Conservation (phyloP, 352 stramenopile genomes). For the Peronospora tabacina region DNA sequence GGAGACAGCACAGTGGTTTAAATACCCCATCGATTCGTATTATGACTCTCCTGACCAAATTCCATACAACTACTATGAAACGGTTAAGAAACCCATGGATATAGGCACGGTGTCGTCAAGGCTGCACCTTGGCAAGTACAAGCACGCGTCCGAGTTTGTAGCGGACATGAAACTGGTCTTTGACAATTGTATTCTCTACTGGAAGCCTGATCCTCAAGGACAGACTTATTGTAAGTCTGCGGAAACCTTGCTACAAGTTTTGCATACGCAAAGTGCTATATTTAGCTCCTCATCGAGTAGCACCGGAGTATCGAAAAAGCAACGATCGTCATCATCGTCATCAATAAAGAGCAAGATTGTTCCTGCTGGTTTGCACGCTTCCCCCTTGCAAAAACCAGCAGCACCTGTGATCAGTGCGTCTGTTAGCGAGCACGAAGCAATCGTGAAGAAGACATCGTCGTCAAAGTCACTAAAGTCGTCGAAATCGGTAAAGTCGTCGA, state of each 20-base stretch:
- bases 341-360: conserved; percentile 22
- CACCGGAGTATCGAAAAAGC: conserved; percentile 31
- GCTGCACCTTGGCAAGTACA: conserved; percentile 65
- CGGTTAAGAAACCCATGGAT: conserved; percentile 74
- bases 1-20: conserved; percentile 84
- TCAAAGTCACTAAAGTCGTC: conserved; percentile 3
- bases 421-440: conserved; percentile 22
- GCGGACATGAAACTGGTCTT: conserved; percentile 71
- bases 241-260: conserved; percentile 41
- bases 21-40: conserved; percentile 81
- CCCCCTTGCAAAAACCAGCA: conserved; percentile 3
- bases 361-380: conserved; percentile 10
- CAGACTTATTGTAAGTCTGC: conserved; percentile 75
- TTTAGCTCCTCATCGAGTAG: conserved; percentile 31
- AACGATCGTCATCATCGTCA: conserved; percentile 30
- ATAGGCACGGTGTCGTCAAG: conserved; percentile 67
- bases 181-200: conserved; percentile 82
- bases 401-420: conserved; percentile 5
- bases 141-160: conserved; percentile 46
- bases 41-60: conserved; percentile 78
- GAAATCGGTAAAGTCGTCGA: conserved; percentile 36
- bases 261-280: conserved; percentile 41
- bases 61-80: conserved; percentile 78
- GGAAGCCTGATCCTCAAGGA: conserved; percentile 64
- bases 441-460: conserved; percentile 28